Evolutionary conservation across 768 basidiomycete species (phyloP).

Genomic region (Pleurotus djamor): DNA sequence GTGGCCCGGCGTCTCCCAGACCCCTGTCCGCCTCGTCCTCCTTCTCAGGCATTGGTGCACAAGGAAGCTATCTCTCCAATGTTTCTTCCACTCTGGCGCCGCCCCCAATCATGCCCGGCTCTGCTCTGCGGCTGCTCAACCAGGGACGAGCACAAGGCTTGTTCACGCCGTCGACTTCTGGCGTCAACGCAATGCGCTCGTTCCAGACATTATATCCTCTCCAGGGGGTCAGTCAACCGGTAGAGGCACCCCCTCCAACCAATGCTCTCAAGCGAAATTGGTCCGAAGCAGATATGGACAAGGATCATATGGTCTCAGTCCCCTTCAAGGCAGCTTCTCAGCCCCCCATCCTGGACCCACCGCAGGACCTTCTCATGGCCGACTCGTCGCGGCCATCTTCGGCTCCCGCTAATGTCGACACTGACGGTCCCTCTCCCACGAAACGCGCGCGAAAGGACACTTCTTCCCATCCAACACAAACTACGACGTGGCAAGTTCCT

Average conservation of each 20-base stretch:
- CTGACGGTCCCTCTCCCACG: constrained; percentile 62
- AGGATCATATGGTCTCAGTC: constrained; percentile 10
- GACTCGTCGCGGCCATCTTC: constrained; percentile 54
- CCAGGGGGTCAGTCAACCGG: constrained; percentile 43
- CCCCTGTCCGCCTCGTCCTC: constrained; percentile 70
- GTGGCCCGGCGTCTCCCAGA: constrained; percentile 52
- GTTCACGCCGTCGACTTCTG: constrained; percentile 82
- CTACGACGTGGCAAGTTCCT: constrained; percentile 28
- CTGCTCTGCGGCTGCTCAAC: constrained; percentile 78
- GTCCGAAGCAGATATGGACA: constrained; percentile 64
- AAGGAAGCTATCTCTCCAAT: constrained; percentile 40
- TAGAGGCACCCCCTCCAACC: constrained; percentile 46
- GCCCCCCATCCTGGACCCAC: constrained; percentile 20
- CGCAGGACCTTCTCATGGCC: constrained; percentile 41
- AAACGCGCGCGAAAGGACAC: constrained; percentile 69
- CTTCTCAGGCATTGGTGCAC: constrained; percentile 51
- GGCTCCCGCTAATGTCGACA: constrained; percentile 41
- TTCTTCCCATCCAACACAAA: constrained; percentile 28
- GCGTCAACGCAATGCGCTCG: constrained; percentile 42
- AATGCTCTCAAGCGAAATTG: constrained; percentile 58
- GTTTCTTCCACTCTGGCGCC: constrained; percentile 64
- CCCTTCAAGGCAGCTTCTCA: constrained; percentile 19
- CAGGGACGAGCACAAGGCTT: constrained; percentile 86
- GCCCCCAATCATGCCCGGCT: constrained; percentile 86
- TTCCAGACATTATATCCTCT: constrained; percentile 51